These are phyloP conservation scores for Microdochium trichocladiopsis DNA, from an alignment of 2,329 filamentous ascomycete genomes.

Conservation along the genomic window DNA sequence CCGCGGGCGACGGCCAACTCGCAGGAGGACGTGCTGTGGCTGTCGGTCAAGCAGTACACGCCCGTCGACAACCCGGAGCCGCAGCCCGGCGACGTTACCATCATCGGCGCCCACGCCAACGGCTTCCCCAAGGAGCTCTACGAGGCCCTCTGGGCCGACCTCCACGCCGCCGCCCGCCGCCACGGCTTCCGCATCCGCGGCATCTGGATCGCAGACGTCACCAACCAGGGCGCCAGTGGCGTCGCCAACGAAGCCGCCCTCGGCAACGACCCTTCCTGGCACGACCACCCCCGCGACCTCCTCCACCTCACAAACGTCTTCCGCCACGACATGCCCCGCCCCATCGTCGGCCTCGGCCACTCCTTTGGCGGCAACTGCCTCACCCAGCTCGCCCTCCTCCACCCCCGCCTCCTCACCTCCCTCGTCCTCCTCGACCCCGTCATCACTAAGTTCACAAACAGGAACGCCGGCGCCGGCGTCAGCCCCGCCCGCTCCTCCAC, in stretches of 20 bases:
- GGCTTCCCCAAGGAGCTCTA: constrained; percentile 95
- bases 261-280: constrained; percentile 85
- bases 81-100: constrained; percentile 70
- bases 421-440: constrained; percentile 82
- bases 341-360: constrained; percentile 79
- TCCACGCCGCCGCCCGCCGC: constrained; percentile 50
- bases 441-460: constrained; percentile 45
- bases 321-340: constrained; percentile 70
- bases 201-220: constrained; percentile 89
- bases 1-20: constrained; percentile 61
- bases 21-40: constrained; percentile 66
- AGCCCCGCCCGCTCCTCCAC: constrained; percentile 55
- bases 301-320: constrained; percentile 81
- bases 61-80: constrained; percentile 64
- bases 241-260: constrained; percentile 68
- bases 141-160: constrained; percentile 84
- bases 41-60: constrained; percentile 84
- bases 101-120: constrained; percentile 84
- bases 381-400: constrained; percentile 63
- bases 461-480: constrained; percentile 25
- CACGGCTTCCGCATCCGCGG: constrained; percentile 64
- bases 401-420: constrained; percentile 72
- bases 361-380: constrained; percentile 79
- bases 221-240: constrained; percentile 75
- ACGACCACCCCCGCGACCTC: constrained; percentile 78